Base-by-base conservation (phyloP, 371 early-diverging fungal genomes). In the Haplosporangium sp. region DNA sequence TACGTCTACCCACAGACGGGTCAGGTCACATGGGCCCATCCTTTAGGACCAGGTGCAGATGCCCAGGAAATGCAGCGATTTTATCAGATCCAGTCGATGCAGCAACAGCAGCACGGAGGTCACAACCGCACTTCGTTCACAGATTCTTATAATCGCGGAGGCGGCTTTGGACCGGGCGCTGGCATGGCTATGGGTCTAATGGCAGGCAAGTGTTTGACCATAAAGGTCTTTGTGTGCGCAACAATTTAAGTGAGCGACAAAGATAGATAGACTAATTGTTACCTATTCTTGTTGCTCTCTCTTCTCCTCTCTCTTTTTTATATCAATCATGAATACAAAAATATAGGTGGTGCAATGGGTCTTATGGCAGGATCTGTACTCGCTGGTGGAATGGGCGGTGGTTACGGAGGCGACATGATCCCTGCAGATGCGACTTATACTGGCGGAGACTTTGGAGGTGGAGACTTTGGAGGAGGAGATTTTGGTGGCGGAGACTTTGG, bases 1-100 rank as follows among this genome's bases (percentile, higher is more conserved):
- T 77, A 77, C 29, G 72, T 77, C 14, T 68, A 68, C 41, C 72
- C 72, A 12, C 79, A 77, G 55, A 72, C 77, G 5, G 53, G 52
- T 8, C 56, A 53, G 12, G 72, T 71, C n/a, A 72, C 72, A 21
- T 77, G 79, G 79, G 64, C 64, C 5, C 79, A 77, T 51, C 73
- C 79, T 20, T 36, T 72, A 13, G 79, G 69, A 3, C 62, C 63
- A 3, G 53, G 51, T 2, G 72, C 72, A 16, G 72, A 72, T 50
- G 65, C 69, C 7, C 72, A 71, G 38, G 79, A 77, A 47, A 46
- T 61, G 23, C 65, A 64, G 7, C 72, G 79, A 2, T 77, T 72
- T 69, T 40, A 72, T 52, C 72, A 72, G 53, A 77, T 77, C 46
- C 58, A 55, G 37, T 40, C 67, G 41, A 40, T 58, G 41, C 74